Base-by-base conservation (phyloP, 768 basidiomycete species). In the Filobasidium floriforme region DNA sequence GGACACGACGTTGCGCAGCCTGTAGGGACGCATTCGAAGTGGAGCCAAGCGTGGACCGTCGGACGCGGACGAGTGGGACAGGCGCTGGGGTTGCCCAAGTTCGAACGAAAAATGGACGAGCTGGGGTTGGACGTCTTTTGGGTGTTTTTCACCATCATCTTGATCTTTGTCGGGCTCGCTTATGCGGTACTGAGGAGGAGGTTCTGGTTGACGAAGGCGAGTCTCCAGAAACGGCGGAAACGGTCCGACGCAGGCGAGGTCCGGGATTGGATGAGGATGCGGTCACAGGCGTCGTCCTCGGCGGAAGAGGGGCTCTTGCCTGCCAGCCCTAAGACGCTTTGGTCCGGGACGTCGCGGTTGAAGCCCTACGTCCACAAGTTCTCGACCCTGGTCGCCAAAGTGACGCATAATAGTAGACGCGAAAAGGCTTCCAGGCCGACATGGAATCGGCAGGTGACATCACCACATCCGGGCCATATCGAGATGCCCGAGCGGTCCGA, bases 101-200 rank as follows among this genome's bases (percentile, higher is more conserved):
- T 66, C 40, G 65, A 66, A 40, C 19, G 52, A 22, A 66, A 66
- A 40, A 43, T 77, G 41, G 65, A 68, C 14, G 62, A 64, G 26
- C 68, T 71, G 24, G 75, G 76, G 15, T 71, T 77, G 19, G 71
- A 75, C 41, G 68, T 71, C 18, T 12, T 73, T 10, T 78, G 75
- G 75, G 73, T 71, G 4, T 78, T 73, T 57, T 62, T 62, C 24
- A 65, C 71, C 26, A 60, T 76, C 22, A 51, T 64, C 11, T 70
- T 73, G 29, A 18, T 71, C 26, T 19, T 76, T 3, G 41, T 72
- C 11, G 62, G 67, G 1, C 65, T 71, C 62, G 19, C 72, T 15
- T 73, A 70, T 61, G 69, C 66, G 19, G 61, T 57, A 19, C 41
- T 74, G 10, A 65, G 73, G 22, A 61, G 72, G 32, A 63, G 64